Evolutionary conservation across 495 filamentous ascomycete genomes (phyloP).

Genomic region (Letharia lupina): DNA sequence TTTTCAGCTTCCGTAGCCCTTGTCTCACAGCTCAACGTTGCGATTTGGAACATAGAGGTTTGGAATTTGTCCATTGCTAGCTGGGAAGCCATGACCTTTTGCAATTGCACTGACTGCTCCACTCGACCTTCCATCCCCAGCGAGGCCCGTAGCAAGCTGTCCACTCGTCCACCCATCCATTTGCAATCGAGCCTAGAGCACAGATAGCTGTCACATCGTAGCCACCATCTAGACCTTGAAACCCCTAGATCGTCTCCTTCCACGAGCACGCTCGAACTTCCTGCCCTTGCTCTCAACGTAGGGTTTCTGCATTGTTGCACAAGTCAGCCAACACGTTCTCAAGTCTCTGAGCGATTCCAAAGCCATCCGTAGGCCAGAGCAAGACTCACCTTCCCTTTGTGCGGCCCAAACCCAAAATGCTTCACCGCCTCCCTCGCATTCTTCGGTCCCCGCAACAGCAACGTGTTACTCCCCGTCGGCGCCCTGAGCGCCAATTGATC

Average conservation of each 20-base stretch:
- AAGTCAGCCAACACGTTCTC: slow-evolving; percentile 25
- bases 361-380: slow-evolving; percentile 31
- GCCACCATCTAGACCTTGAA: slow-evolving; percentile 81
- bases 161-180: neutral
- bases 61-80: neutral
- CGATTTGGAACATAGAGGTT: neutral
- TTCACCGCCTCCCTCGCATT: slow-evolving; percentile 93
- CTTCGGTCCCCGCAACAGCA: slow-evolving; percentile 93
- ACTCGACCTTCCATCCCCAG: neutral
- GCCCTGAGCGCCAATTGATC: slow-evolving; percentile 91
- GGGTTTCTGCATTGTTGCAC: slow-evolving; percentile 57
- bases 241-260: slow-evolving; percentile 87
- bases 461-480: slow-evolving; percentile 88
- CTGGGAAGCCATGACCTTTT: neutral
- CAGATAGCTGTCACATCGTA: neutral
- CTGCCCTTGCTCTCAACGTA: slow-evolving; percentile 96
- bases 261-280: slow-evolving; percentile 98
- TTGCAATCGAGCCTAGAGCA: neutral
- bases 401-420: slow-evolving; percentile 97
- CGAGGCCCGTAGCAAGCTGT: neutral
- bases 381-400: slow-evolving; percentile 62
- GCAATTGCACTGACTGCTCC: neutral
- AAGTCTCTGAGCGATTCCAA: neutral
- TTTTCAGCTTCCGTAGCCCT: neutral
- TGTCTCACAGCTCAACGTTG: neutral